Evolutionary conservation across 352 stramenopile species (phyloP).

Genomic region (Phytophthora constricta): DNA sequence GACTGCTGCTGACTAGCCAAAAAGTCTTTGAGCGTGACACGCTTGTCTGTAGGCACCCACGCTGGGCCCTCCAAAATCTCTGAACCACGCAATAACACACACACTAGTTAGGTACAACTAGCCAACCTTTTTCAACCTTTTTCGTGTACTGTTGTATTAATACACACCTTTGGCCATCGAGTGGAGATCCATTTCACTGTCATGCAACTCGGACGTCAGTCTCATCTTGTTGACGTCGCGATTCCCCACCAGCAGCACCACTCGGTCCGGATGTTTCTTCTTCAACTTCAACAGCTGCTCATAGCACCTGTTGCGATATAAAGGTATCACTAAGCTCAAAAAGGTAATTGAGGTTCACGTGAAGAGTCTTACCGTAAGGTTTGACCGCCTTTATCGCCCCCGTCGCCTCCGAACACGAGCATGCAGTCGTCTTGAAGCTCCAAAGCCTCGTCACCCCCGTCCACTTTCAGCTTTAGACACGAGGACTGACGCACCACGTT

Average conservation of each 20-base stretch:
- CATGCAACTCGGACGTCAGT: conserved; percentile 80
- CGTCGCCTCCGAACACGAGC: conserved; percentile 92
- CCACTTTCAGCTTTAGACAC: conserved; percentile 53
- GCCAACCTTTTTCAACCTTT: background rate
- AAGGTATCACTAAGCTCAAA: background rate
- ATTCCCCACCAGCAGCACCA: conserved; percentile 93
- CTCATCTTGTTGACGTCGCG: conserved; percentile 95
- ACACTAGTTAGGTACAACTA: background rate
- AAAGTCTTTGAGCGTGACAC: conserved; percentile 59
- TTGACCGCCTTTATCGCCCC: conserved; percentile 90
- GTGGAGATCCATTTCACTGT: conserved; percentile 70
- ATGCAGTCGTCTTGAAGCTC: conserved; percentile 73
- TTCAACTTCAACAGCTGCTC: conserved; percentile 89
- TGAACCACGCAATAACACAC: conserved; percentile 24
- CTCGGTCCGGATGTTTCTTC: conserved; percentile 83
- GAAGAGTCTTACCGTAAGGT: conserved; percentile 71
- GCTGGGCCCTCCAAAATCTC: conserved; percentile 72
- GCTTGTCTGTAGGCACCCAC: conserved; percentile 69
- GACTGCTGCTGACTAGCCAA: conserved; percentile 37
- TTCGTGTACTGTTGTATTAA: background rate
- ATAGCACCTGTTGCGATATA: conserved; percentile 56
- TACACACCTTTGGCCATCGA: conserved; percentile 64
- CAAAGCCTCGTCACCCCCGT: conserved; percentile 42
- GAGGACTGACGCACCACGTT: conserved; percentile 66
- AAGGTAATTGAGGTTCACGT: background rate